Percentiles rank a stretch among this genome's conserved stretches.
These are phyloP conservation scores for Acanthamoeba pearcei DNA, from an alignment of 208 protist species.

Conservation along the genomic window DNA sequence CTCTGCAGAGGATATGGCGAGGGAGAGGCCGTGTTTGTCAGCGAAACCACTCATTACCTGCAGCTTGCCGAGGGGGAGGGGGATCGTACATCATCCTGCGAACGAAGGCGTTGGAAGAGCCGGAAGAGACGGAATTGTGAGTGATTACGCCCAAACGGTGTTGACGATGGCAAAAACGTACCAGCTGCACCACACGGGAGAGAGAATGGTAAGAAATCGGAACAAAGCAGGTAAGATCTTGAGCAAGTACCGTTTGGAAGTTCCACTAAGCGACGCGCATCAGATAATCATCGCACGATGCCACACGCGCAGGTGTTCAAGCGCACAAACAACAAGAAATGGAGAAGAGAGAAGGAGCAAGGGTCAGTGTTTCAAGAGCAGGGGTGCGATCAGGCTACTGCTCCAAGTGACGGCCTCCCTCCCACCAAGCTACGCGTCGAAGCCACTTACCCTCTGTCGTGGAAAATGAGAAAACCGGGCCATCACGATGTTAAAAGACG, in stretches of 20 bases:
- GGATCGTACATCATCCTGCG: conserved; percentile 23
- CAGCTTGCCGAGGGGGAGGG: neutral
- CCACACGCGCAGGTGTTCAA: neutral
- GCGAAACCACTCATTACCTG: neutral
- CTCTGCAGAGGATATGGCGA: neutral
- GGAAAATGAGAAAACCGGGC: neutral
- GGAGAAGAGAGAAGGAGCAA: neutral
- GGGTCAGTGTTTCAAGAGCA: neutral
- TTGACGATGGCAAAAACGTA: neutral
- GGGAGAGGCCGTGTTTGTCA: neutral
- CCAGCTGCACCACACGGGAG: neutral
- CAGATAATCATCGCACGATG: neutral
- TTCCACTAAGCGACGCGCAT: conserved; percentile 21
- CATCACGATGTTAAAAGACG: neutral
- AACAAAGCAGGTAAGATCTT: neutral
- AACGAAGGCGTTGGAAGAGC: neutral
- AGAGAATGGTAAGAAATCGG: neutral
- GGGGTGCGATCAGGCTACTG: no score
- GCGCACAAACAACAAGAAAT: neutral
- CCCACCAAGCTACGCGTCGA: neutral
- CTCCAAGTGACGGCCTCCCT: no score
- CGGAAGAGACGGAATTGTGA: neutral
- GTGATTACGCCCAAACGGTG: neutral
- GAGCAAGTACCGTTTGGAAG: neutral
- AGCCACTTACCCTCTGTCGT: neutral